These are phyloP conservation scores for Ustilago sp. DNA, from an alignment of 1,284 basidiomycete species.

Conservation along the genomic window DNA sequence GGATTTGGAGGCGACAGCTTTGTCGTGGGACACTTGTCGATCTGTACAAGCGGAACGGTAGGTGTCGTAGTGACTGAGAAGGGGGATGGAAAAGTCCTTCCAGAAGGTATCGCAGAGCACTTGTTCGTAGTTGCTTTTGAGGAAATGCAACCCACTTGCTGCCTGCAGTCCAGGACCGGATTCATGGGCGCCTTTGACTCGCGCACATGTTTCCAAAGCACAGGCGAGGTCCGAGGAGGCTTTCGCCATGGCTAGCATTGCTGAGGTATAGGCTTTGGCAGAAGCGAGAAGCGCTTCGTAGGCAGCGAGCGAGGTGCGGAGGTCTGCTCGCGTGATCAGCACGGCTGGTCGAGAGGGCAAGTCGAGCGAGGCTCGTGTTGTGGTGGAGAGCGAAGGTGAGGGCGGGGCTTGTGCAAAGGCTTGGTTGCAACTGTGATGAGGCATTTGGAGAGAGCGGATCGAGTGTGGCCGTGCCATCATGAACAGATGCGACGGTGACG, in stretches of 20 bases:
- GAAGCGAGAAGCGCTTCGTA: conserved; percentile 86
- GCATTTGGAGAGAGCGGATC: conserved; percentile 39
- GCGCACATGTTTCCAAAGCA: conserved; percentile 70
- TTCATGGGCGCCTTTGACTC: conserved; percentile 65
- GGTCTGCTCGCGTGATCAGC: conserved; percentile 83
- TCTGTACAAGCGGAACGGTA: conserved; percentile 79
- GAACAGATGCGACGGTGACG: too few relatives aligned
- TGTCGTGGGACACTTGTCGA: conserved; percentile 65
- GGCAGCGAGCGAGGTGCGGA: conserved; percentile 80
- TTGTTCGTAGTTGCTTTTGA: conserved; percentile 92
- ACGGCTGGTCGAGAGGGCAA: conserved; percentile 77
- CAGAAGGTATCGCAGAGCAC: conserved; percentile 88
- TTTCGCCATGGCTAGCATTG: conserved; percentile 83
- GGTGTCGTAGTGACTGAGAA: conserved; percentile 83
- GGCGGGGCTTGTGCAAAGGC: conserved; percentile 36
- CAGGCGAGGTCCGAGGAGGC: conserved; percentile 88
- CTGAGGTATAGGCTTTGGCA: conserved; percentile 84
- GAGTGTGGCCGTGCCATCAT: conserved; percentile 44
- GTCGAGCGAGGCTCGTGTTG: conserved; percentile 74
- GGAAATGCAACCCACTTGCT: conserved; percentile 80
- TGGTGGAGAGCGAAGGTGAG: conserved; percentile 50
- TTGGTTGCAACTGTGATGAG: conserved; percentile 24
- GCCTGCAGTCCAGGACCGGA: conserved; percentile 62
- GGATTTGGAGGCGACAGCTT: conserved; percentile 78
- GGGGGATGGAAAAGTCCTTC: conserved; percentile 88